Conservation (phyloP, 2,329 filamentous ascomycete genomes). For the Domatiomyces catenatus region DNA sequence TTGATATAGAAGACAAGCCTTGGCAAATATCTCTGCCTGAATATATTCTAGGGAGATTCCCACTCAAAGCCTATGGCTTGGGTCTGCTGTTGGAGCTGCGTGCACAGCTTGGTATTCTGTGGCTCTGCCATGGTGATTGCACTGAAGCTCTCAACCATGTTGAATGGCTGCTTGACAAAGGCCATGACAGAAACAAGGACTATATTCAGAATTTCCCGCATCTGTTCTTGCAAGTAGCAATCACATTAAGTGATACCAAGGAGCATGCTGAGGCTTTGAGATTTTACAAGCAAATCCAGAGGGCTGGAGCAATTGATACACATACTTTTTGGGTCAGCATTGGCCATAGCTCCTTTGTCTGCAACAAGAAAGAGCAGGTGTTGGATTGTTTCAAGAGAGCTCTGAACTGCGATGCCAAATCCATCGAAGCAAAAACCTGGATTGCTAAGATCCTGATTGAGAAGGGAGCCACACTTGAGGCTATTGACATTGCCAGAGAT, state of each 20-base stretch:
- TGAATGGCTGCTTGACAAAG: conserved; percentile 49
- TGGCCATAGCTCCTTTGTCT: conserved; percentile 49
- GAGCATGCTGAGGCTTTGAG: conserved; percentile 40
- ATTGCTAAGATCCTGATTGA: conserved; percentile 75
- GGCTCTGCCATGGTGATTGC: conserved; percentile 51
- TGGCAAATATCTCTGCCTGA: conserved; percentile 47
- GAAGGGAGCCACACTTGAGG: conserved; percentile 56
- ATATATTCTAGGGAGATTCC: conserved; percentile 43
- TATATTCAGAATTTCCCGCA: conserved; percentile 55
- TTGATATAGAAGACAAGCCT: conserved; percentile 57
- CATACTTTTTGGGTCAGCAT: conserved; percentile 36
- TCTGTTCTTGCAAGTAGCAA: conserved; percentile 58
- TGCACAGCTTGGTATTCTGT: conserved; percentile 67
- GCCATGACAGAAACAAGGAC: conserved; percentile 35
- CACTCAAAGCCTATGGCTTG: conserved; percentile 48
- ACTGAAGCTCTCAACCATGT: conserved; percentile 64
- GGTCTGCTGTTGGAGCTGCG: conserved; percentile 69
- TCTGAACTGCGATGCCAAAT: conserved; percentile 53
- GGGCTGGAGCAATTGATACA: conserved; percentile 33
- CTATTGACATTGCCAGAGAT: conserved; percentile 61
- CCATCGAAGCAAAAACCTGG: conserved; percentile 62
- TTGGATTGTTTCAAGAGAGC: conserved; percentile 64
- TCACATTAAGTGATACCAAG: conserved; percentile 38
- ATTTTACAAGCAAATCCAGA: conserved; percentile 40
- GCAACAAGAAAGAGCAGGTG: conserved; percentile 50